Evolutionary conservation across 108 stramenopile species (phyloP).

Genomic region (Pseudonitzschia delicatissima): DNA sequence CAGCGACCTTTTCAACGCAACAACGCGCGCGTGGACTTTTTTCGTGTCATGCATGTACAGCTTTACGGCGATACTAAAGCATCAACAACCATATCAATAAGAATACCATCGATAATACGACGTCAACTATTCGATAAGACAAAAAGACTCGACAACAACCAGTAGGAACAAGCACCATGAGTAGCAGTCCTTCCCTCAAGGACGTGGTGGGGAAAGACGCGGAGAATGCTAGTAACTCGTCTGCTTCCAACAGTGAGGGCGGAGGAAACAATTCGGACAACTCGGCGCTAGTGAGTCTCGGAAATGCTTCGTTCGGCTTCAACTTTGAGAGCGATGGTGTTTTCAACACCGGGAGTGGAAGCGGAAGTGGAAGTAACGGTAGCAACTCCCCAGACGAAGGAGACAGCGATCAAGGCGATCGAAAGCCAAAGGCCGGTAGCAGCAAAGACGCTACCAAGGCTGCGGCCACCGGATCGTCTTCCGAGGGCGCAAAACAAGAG

Average conservation of each 20-base stretch:
- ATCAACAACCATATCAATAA: background rate
- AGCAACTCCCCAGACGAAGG: constrained; percentile 1
- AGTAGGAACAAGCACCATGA: too few relatives aligned
- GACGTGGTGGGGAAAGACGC: background rate
- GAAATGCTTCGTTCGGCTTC: constrained; percentile 65
- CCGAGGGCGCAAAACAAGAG: background rate
- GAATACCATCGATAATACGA: too few relatives aligned
- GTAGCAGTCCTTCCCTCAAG: constrained; percentile 2
- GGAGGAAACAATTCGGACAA: constrained; percentile 72
- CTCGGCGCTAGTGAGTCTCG: constrained; percentile 54
- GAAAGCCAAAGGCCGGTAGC: constrained; percentile 3
- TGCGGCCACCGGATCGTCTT: background rate
- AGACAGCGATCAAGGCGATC: constrained; percentile 19
- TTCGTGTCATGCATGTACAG: too few relatives aligned
- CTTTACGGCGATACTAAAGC: background rate
- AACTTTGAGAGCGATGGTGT: constrained; percentile 68
- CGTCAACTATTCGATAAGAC: too few relatives aligned
- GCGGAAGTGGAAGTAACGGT: constrained; percentile 14
- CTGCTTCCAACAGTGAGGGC: constrained; percentile 16
- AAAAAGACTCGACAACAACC: background rate
- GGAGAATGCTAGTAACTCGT: constrained; percentile 12
- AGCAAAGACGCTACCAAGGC: background rate
- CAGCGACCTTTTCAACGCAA: too few relatives aligned
- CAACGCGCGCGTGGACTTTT: too few relatives aligned
- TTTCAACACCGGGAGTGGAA: constrained; percentile 19